Conservation (phyloP, 1,284 basidiomycete species). For the Albatrellus sp. region DNA sequence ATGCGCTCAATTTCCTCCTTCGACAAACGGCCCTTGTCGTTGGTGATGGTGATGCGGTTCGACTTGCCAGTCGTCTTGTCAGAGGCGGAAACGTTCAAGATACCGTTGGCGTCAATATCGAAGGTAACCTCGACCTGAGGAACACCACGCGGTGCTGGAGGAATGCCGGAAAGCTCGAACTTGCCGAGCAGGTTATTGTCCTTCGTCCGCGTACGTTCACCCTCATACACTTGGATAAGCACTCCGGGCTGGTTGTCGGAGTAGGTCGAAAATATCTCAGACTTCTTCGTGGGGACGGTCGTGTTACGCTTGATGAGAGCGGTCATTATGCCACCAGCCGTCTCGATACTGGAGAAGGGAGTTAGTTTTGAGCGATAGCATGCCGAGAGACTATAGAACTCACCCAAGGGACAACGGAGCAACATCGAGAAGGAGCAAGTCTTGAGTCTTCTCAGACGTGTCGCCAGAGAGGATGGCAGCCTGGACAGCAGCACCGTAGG, state of each 20-base stretch:
- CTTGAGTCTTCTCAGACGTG: conserved; percentile 96
- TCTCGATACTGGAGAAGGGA: conserved; percentile 67
- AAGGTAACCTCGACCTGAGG: conserved; percentile 98
- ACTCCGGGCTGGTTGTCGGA: conserved; percentile 99
- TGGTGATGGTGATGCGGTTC: conserved; percentile 93
- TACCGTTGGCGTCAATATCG: conserved; percentile 98
- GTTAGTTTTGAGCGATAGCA: not conserved
- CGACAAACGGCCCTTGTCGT: conserved; percentile 96
- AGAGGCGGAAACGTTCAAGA: conserved; percentile 90
- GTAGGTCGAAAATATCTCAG: conserved; percentile 98
- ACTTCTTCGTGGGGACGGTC: conserved; percentile 98
- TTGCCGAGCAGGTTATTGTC: conserved; percentile 99
- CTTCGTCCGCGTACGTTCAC: conserved; percentile 98
- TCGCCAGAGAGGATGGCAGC: conserved; percentile 97
- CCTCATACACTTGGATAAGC: conserved; percentile 97
- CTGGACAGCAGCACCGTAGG: conserved; percentile 98
- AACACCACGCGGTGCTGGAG: conserved; percentile 96
- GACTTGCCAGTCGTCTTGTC: conserved; percentile 99
- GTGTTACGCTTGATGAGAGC: conserved; percentile 98
- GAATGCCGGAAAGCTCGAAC: conserved; percentile 97
- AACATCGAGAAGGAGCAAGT: conserved; percentile 94
- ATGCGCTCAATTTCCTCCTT: conserved; percentile 99
- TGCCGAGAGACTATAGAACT: conserved; percentile 8
- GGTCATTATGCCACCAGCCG: conserved; percentile 98
- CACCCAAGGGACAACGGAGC: conserved; percentile 80